Conservation (phyloP, 495 filamentous ascomycete species). For the Aspergillus cristatus region DNA sequence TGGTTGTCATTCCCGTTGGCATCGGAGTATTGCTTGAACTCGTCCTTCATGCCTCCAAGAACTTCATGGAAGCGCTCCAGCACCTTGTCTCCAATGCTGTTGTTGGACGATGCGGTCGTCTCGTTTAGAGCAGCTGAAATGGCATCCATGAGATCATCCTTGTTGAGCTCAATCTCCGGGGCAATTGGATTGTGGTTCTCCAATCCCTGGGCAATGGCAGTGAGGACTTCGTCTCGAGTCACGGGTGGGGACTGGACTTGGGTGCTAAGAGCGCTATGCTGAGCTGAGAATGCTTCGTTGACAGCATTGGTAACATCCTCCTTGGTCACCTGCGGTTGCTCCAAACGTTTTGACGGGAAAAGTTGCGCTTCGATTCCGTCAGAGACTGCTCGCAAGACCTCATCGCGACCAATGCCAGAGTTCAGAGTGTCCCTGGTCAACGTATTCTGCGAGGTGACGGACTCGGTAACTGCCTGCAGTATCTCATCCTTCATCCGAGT, state of each 20-base stretch:
- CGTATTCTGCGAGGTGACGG: slow-evolving; percentile 34
- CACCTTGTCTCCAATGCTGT: slow-evolving; percentile 52
- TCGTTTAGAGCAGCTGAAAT: slow-evolving; percentile 51
- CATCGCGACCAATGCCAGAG: slow-evolving; percentile 37
- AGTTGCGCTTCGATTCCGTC: slow-evolving; percentile 36
- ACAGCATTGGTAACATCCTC: slow-evolving; percentile 46
- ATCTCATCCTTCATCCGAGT: slow-evolving; percentile 31
- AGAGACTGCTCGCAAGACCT: slow-evolving; percentile 36
- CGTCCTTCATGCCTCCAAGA: slow-evolving; percentile 61
- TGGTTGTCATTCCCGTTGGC: slow-evolving; percentile 69
- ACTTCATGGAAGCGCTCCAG: slow-evolving; percentile 66
- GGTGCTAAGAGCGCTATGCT: slow-evolving; percentile 29
- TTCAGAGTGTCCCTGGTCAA: slow-evolving; percentile 38
- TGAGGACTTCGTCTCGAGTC: slow-evolving; percentile 45
- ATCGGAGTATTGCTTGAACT: slow-evolving; percentile 65
- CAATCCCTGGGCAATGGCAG: slow-evolving; percentile 50
- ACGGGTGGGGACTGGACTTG: slow-evolving; percentile 17
- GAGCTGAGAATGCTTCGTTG: slow-evolving; percentile 43
- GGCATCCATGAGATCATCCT: slow-evolving; percentile 57
- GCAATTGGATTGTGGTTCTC: slow-evolving; percentile 37
- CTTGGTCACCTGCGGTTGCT: slow-evolving; percentile 31
- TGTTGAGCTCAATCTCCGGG: slow-evolving; percentile 51
- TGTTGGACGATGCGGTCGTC: slow-evolving; percentile 37
- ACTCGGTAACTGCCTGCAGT: slow-evolving; percentile 28
- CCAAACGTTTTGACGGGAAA: slow-evolving; percentile 25